Evolutionary conservation across 495 filamentous ascomycete species (phyloP).

Genomic region (Pseudomonodictys pantanalensis): DNA sequence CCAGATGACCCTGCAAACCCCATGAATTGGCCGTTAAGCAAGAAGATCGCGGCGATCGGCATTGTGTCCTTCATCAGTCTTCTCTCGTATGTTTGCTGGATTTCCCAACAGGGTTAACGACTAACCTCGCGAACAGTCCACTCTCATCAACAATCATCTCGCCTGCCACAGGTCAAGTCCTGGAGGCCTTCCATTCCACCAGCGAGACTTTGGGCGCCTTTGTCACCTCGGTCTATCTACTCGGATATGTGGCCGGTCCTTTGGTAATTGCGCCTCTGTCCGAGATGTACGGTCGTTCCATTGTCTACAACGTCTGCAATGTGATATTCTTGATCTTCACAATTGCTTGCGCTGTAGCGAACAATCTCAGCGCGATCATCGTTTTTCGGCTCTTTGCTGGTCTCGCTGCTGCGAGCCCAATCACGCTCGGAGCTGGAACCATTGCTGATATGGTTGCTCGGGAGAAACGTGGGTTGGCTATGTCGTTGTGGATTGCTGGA

Average conservation of each 20-base stretch:
- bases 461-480: conserved; percentile 32
- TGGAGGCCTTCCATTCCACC: conserved; percentile 25
- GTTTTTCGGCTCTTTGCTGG: conserved; percentile 41
- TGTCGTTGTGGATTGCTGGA: conserved; percentile 38
- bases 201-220: conserved; percentile 24
- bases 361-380: conserved; percentile 32
- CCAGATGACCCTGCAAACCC: conserved; percentile 45
- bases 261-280: conserved; percentile 34
- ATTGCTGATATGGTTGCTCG: conserved; percentile 37
- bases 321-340: conserved; percentile 36
- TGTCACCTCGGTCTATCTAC: conserved; percentile 37
- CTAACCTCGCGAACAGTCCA: conserved; percentile 1
- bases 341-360: conserved; percentile 38
- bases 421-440: conserved; percentile 36
- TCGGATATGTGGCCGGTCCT: conserved; percentile 39
- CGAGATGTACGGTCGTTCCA: conserved; percentile 33
- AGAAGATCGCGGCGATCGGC: conserved; percentile 45
- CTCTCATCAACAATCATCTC: conserved; percentile 31
- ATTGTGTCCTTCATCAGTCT: conserved; percentile 43
- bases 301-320: conserved; percentile 37
- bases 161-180: conserved; percentile 20
- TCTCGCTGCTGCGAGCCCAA: conserved; percentile 33
- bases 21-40: conserved; percentile 45
- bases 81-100: conserved; percentile 37
- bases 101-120: neutral